phyloP scores from a whole-genome alignment of 768 basidiomycete genomes.

The Leucosporidium creatinivorum region DNA sequence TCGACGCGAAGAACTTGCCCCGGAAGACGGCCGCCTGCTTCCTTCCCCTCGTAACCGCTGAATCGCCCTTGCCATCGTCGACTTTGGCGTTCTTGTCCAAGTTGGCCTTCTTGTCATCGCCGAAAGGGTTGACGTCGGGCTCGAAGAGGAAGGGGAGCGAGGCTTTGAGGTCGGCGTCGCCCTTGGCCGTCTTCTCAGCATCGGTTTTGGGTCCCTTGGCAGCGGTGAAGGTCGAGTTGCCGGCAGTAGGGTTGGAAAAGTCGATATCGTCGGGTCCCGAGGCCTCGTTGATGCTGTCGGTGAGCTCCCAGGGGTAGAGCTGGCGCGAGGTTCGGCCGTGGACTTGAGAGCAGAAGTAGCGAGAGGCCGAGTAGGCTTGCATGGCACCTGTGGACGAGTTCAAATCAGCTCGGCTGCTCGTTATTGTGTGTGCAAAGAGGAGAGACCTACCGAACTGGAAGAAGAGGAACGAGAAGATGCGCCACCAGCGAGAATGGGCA shows the following conservation, averaged over 20 bases:
- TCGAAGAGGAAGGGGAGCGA: slow-evolving; percentile 15
- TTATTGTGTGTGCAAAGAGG: too few relatives aligned
- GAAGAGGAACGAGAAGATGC: slow-evolving; percentile 1
- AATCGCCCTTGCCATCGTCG: too few relatives aligned
- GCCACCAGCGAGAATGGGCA: not conserved
- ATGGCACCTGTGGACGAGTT: not conserved
- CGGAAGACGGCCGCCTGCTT: not conserved
- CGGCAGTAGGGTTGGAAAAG: not conserved
- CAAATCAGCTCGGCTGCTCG: not conserved
- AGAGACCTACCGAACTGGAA: not conserved
- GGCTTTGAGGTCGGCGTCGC: not conserved
- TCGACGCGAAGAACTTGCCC: not conserved
- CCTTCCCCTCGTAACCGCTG: too few relatives aligned
- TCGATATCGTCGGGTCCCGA: not conserved
- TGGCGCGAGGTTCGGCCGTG: slow-evolving; percentile 3
- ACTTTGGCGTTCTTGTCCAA: not conserved
- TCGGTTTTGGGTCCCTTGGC: not conserved
- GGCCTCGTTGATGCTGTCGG: not conserved
- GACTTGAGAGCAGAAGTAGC: slow-evolving; percentile 8
- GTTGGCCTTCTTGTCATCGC: not conserved
- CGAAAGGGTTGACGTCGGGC: not conserved
- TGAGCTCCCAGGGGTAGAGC: slow-evolving; percentile 5
- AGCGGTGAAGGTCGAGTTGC: not conserved
- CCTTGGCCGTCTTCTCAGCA: not conserved
- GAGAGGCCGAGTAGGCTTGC: slow-evolving; percentile 8